A percentile compares a stretch with the other conserved stretches of the same genome.
phyloP scores from a whole-genome alignment of 768 basidiomycete genomes.

The Lactarius sanguifluus region DNA sequence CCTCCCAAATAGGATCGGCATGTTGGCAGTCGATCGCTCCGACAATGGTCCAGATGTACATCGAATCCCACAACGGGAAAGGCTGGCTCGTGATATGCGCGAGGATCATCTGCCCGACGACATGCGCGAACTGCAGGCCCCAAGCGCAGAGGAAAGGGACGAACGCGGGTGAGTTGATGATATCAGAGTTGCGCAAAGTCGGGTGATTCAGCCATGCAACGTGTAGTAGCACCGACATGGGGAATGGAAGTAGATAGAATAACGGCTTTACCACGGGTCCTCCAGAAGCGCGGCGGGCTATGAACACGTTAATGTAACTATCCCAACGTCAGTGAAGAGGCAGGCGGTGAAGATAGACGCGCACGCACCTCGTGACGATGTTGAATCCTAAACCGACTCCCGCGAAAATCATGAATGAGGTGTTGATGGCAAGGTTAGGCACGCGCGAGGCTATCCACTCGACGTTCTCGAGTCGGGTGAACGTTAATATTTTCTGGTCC shows the following conservation, averaged over 20 bases:
- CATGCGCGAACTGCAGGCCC: constrained; percentile 89
- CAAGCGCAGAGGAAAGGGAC: constrained; percentile 89
- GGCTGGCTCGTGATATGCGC: constrained; percentile 83
- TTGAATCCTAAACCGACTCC: constrained; percentile 73
- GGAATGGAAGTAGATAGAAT: constrained; percentile 76
- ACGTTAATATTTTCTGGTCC: constrained; percentile 66
- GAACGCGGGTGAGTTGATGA: constrained; percentile 75
- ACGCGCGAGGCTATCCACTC: constrained; percentile 46
- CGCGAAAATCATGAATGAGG: constrained; percentile 83
- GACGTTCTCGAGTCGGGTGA: constrained; percentile 55
- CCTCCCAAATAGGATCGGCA: constrained; percentile 66
- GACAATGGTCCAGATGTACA: constrained; percentile 80
- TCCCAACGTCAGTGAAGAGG: constrained; percentile 5
- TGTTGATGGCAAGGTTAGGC: constrained; percentile 77
- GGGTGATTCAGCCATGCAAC: constrained; percentile 81
- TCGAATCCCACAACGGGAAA: constrained; percentile 85
- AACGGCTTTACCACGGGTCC: constrained; percentile 56
- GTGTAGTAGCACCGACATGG: constrained; percentile 66
- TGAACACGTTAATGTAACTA: constrained; percentile 81
- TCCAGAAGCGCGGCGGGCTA: constrained; percentile 46
- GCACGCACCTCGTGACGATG: constrained; percentile 63
- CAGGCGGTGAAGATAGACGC: constrained; percentile 5
- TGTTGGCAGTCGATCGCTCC: constrained; percentile 83
- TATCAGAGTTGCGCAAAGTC: constrained; percentile 54
- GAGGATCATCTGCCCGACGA: constrained; percentile 90